Base-by-base conservation (phyloP, 1,139 yeast species). In the Candida glucosophila region DNA sequence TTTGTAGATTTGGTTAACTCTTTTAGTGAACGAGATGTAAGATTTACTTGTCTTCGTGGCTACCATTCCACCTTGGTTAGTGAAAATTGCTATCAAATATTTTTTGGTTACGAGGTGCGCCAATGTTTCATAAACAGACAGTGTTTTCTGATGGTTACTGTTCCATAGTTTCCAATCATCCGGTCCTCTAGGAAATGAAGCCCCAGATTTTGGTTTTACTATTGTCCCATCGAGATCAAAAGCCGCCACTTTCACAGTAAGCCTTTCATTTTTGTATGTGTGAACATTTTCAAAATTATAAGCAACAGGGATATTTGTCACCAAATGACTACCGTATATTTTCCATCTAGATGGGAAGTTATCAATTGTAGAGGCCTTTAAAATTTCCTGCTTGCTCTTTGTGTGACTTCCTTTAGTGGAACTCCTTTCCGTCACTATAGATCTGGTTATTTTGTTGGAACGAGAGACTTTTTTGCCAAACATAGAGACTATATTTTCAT, bases 201-300 rank as follows among this genome's bases (percentile, higher is more conserved):
- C 29, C 1, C 79, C 80, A 0, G 79, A 65, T 39, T 68, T 73
- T 1, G 93, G 73, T 5, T 43, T 44, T 1, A 79, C 66, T n/a
- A 83, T 40, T 0, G 94, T 83, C 1, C 69, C 73, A 50, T 83
- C 95, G 25, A 83, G 54, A 46, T 83, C 95, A 44, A 83, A 83
- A 0, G 80, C 78, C 0, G 85, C 83, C 1, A 80, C 46, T 33
- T 60, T 62, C 8, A 58, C 33, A n/a, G 19, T 21, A 3, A 26
- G 25, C 4, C 14, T 15, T 12, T 15, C 25, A 8, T 19, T 19
- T 6, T 18, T 20, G 23, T 6, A 25, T 16, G n/a, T n/a, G n/a
- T n/a, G n/a, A n/a, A n/a, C n/a, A n/a, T n/a, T n/a, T 19, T 19
- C 21, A 14, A 22, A 20, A n/a, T 16, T 22, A 15, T 24, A 20